phyloP scores from a whole-genome alignment of 148 eudicot genomes.

The Dianthus caryophyllus region DNA sequence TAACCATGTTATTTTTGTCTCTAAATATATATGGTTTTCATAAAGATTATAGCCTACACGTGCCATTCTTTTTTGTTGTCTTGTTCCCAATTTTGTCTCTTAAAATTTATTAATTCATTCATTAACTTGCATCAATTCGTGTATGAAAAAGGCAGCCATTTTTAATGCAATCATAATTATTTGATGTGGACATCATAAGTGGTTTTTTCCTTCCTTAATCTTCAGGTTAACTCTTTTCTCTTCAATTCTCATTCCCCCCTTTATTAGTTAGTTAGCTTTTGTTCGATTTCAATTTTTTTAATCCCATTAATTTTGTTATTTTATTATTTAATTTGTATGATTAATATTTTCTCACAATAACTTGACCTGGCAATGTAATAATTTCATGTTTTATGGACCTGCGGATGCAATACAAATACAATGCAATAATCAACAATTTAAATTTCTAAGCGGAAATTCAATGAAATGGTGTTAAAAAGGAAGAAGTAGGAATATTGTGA shows the following conservation, averaged over 20 bases:
- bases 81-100: constrained; percentile 1
- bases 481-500: too few species aligned
- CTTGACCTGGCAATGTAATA: neutral
- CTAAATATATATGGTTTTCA: constrained; percentile 6
- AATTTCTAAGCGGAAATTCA: too few species aligned
- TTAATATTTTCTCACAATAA: neutral
- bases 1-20: neutral
- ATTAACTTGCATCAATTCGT: neutral
- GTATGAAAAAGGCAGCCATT: too few species aligned
- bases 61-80: constrained; percentile 10
- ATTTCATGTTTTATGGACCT: neutral
- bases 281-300: constrained; percentile 11
- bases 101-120: too few species aligned
- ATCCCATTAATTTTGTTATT: constrained; percentile 11
- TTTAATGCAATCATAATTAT: too few species aligned
- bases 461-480: too few species aligned
- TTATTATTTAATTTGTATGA: neutral
- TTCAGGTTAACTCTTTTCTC: constrained; percentile 19
- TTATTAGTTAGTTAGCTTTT: too few species aligned
- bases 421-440: too few species aligned
- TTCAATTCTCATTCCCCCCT: neutral
- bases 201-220: constrained; percentile 31
- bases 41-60: constrained; percentile 24
- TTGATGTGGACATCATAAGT: constrained; percentile 26
- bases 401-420: too few species aligned